Evolutionary conservation across 2,329 filamentous ascomycete species (phyloP), one percentile per base, ranked within the genome.

Genomic region (Pseudocercospora cruenta): DNA sequence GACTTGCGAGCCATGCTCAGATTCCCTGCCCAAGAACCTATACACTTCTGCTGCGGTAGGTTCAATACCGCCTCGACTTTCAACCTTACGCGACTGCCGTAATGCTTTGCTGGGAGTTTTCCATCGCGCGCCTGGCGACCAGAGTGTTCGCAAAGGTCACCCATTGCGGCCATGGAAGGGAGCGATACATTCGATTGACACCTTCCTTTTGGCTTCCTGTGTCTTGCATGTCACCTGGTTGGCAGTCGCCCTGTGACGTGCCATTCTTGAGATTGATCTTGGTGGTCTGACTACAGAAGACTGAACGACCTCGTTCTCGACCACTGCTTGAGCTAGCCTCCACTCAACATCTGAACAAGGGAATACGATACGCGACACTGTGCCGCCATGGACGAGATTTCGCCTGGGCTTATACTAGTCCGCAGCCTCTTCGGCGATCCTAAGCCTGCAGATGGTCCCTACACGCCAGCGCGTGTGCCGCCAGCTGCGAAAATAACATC

Each of bases 341-440:
- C 9, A 10, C 47, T 51, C 22, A 51, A 24, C 47, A 24, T 22
- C n/a, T 8, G 1, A 19, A n/a, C 39, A 19, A 43, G 39, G 33
- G 47, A 51, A 24, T 26, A 22, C 47, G 47, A 51, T 51, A 51
- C 47, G 47, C 47, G 47, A 26, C 24, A 3, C 47, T 21, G 19
- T 51, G 19, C 47, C 9, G 47, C 47, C 9, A 51, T 51, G 47
- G 47, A 51, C 47, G 47, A 51, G 21, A 51, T 51, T 9, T 51
- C 47, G 22, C 21, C 47, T 26, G 47, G 21, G 4, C 19, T 22
- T 9, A 14, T 51, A 26, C 47, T 51, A 26, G 47, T 51, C 19
- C 64, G 67, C 12, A 66, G 67, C 54, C 59, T 67, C 9, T 69
- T 69, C 21, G 64, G 64, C 19, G 58, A 66, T 21, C 58, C 58